A percentile compares a stretch with the other conserved stretches of the same genome.
Conservation (phyloP, 2,329 filamentous ascomycete species). For the Dactylellina parvicollis region DNA sequence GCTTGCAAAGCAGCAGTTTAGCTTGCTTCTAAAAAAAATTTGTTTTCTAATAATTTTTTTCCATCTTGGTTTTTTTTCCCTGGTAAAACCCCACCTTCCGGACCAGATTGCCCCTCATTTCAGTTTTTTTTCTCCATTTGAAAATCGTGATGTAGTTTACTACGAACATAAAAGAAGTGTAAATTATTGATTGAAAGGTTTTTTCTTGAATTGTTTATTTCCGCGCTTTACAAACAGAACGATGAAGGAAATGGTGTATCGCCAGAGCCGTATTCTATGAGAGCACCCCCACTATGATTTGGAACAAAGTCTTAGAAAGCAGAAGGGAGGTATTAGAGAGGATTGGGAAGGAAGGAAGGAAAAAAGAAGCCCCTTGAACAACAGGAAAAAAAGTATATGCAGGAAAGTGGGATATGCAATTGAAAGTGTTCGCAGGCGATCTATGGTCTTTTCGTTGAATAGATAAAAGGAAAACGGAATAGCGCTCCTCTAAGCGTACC, state of each 20-base stretch:
- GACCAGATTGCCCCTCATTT: constrained; percentile 56
- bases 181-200: constrained; percentile 56
- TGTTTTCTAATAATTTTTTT: constrained; percentile 42
- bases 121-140: too few relatives aligned
- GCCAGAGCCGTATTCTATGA: constrained; percentile 41
- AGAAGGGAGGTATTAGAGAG: constrained; percentile 36
- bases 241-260: constrained; percentile 19
- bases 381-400: constrained; percentile 26
- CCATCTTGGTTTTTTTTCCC: constrained; percentile 37
- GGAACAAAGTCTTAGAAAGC: constrained; percentile 4
- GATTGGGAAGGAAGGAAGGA: constrained; percentile 39
- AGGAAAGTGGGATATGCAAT: constrained; percentile 32
- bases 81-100: constrained; percentile 44
- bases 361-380: constrained; percentile 20
- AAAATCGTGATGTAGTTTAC: too few relatives aligned
- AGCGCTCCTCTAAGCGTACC: constrained; percentile 40
- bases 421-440: constrained; percentile 25
- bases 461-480: constrained; percentile 16
- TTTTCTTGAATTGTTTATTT: constrained; percentile 12
- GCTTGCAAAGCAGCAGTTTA: constrained; percentile 24
- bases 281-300: constrained; percentile 36
- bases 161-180: too few relatives aligned
- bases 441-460: constrained; percentile 39
- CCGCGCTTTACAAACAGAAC: constrained; percentile 12
- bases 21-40: constrained; percentile 15